Percentiles rank a stretch among this genome's conserved stretches.
These are phyloP conservation scores for Coemansia sp. DNA, from an alignment of 192 early-diverging fungal genomes.

Conservation along the genomic window DNA sequence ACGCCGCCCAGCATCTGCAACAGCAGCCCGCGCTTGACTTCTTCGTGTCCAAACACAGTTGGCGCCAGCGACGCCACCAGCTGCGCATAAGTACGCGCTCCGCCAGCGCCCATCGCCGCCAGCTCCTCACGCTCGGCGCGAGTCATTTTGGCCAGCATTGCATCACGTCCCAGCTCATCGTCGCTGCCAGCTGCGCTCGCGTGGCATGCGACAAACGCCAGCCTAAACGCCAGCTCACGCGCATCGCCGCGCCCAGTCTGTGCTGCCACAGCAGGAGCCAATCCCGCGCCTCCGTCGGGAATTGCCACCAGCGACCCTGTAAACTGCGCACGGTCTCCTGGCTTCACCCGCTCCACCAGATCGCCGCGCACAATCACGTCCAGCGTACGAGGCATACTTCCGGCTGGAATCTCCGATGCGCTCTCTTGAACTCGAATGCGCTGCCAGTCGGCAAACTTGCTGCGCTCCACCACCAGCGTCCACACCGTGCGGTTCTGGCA, in stretches of 20 bases:
- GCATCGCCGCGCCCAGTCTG: conserved; percentile 73
- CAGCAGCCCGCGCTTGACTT: conserved; percentile 92
- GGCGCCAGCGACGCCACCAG: conserved; percentile 83
- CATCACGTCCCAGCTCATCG: conserved; percentile 62
- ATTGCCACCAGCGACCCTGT: conserved; percentile 89
- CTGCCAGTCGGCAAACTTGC: conserved; percentile 97
- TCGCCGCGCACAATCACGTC: conserved; percentile 94
- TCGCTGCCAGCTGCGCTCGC: conserved; percentile 56
- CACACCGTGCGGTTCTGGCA: conserved; percentile 82
- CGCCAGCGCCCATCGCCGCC: conserved; percentile 60
- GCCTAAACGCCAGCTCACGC: conserved; percentile 88
- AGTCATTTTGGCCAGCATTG: conserved; percentile 63
- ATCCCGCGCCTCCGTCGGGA: conserved; percentile 84
- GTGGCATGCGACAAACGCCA: conserved; percentile 85
- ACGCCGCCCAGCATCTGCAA: conserved; percentile 95
- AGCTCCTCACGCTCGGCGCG: conserved; percentile 76
- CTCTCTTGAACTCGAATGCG: conserved; percentile 95
- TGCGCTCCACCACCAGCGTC: conserved; percentile 76
- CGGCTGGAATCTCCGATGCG: conserved; percentile 91
- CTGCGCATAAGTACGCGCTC: conserved; percentile 68
- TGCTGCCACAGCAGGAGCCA: conserved; percentile 62
- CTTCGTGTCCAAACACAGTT: conserved; percentile 89
- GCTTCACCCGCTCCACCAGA: conserved; percentile 90
- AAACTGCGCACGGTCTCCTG: conserved; percentile 88
- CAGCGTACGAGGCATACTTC: conserved; percentile 93